A percentile compares a stretch with the other conserved stretches of the same genome.
Conservation (phyloP, 192 early-diverging fungal species). For the Oehlia diaphana region DNA sequence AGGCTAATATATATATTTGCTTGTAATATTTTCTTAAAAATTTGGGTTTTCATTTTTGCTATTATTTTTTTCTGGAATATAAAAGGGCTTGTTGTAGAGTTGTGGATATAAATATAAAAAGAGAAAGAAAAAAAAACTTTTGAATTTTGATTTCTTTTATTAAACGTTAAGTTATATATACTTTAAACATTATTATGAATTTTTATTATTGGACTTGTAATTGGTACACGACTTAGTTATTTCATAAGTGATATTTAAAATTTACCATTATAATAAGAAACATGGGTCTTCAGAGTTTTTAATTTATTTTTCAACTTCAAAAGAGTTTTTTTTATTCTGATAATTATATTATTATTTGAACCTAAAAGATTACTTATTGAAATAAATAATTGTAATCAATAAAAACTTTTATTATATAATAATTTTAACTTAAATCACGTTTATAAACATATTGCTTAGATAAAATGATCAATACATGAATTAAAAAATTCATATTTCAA, state of each 20-base stretch:
- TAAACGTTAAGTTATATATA: background rate
- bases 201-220: background rate
- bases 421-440: too few relatives aligned
- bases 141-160: background rate
- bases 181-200: background rate
- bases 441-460: too few relatives aligned
- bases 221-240: background rate
- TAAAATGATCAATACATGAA: too few relatives aligned
- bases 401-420: too few relatives aligned
- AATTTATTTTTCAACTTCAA: too few relatives aligned
- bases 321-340: too few relatives aligned
- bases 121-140: background rate
- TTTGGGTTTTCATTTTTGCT: background rate
- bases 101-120: background rate
- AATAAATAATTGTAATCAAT: too few relatives aligned
- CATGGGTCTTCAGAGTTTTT: too few relatives aligned
- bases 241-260: background rate
- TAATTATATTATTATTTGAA: too few relatives aligned
- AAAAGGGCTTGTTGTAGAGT: background rate
- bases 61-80: background rate
- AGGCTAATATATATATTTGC: conserved; percentile 29
- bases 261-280: too few relatives aligned
- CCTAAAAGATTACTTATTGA: too few relatives aligned
- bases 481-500: background rate
- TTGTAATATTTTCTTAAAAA: conserved; percentile 2